A percentile compares a stretch with the other conserved stretches of the same genome.
Conservation (phyloP, 306 rosid genomes). For the Trifolium pratense region DNA sequence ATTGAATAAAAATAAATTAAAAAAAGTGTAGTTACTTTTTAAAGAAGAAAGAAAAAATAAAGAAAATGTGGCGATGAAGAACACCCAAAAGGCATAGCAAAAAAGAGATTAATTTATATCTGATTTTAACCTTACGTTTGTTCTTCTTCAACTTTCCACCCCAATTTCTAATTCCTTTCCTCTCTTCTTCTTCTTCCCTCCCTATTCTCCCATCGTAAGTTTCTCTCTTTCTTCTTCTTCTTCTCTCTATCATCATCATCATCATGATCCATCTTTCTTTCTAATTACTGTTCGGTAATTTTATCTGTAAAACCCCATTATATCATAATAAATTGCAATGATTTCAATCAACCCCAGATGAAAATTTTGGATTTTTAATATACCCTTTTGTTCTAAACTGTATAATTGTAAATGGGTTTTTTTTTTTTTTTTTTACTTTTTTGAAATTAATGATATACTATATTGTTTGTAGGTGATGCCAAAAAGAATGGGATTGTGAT, state of each 20-base stretch:
- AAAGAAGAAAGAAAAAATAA: neutral
- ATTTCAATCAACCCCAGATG: slow-evolving; percentile 32
- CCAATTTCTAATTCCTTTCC: neutral
- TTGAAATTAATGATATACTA: neutral
- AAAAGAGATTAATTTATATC: neutral
- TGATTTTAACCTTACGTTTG: neutral
- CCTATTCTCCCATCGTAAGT: slow-evolving; percentile 8
- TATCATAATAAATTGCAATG: neutral
- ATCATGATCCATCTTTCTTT: no score
- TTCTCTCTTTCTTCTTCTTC: neutral
- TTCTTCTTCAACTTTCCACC: neutral
- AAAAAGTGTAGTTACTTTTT: neutral
- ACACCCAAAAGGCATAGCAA: neutral
- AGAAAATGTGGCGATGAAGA: neutral
- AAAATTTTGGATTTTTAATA: neutral
- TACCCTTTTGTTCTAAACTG: neutral
- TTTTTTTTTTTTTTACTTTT: neutral
- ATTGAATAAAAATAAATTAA: neutral
- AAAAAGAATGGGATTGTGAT: slow-evolving; percentile 56
- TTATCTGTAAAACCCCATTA: neutral
- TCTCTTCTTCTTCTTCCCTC: neutral
- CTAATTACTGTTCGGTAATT: no score
- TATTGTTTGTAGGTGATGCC: slow-evolving; percentile 22
- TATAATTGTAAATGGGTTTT: neutral
- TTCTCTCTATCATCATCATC: no score